These are phyloP conservation scores for Seiridium cupressi DNA, from an alignment of 2,329 filamentous ascomycete genomes.

Conservation along the genomic window DNA sequence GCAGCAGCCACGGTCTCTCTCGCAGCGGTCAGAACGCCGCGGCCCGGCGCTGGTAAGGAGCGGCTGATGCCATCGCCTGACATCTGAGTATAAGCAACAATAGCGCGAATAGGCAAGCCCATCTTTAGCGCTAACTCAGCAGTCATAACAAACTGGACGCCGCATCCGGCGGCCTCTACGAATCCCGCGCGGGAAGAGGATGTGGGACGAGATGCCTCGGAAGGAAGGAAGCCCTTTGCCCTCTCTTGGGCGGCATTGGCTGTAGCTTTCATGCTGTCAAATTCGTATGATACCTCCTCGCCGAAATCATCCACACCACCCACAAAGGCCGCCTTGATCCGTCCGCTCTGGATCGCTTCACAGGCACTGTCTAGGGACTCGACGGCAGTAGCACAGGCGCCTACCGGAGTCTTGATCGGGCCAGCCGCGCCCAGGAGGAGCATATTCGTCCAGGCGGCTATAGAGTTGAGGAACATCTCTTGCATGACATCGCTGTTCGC, in stretches of 20 bases:
- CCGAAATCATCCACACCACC: slow-evolving; percentile 32
- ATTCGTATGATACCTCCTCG: slow-evolving; percentile 26
- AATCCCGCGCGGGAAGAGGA: slow-evolving; percentile 31
- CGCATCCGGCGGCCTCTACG: slow-evolving; percentile 32
- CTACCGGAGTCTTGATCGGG: slow-evolving; percentile 31
- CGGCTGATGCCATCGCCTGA: slow-evolving; percentile 31
- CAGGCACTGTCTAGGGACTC: slow-evolving; percentile 33
- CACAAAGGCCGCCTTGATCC: slow-evolving; percentile 28
- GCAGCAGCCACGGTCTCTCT: slow-evolving; percentile 16
- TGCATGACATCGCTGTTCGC: slow-evolving; percentile 31
- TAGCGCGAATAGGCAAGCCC: slow-evolving; percentile 30
- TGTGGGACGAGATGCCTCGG: slow-evolving; percentile 33
- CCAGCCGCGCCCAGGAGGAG: slow-evolving; percentile 32
- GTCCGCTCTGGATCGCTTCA: slow-evolving; percentile 28
- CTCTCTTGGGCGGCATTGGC: slow-evolving; percentile 27
- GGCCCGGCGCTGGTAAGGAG: slow-evolving; percentile 36
- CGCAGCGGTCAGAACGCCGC: slow-evolving; percentile 30
- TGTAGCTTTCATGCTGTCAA: slow-evolving; percentile 35
- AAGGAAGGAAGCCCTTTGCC: slow-evolving; percentile 22
- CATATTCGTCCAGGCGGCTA: slow-evolving; percentile 37
- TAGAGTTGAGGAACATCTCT: slow-evolving; percentile 34
- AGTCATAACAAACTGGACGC: slow-evolving; percentile 31
- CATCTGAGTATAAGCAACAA: slow-evolving; percentile 30
- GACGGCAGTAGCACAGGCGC: slow-evolving; percentile 34
- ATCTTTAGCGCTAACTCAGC: slow-evolving; percentile 32